A percentile compares a stretch with the other conserved stretches of the same genome.
Evolutionary conservation across 805 yeast species (phyloP).

Genomic region (Saccharomycopsis sp.): DNA sequence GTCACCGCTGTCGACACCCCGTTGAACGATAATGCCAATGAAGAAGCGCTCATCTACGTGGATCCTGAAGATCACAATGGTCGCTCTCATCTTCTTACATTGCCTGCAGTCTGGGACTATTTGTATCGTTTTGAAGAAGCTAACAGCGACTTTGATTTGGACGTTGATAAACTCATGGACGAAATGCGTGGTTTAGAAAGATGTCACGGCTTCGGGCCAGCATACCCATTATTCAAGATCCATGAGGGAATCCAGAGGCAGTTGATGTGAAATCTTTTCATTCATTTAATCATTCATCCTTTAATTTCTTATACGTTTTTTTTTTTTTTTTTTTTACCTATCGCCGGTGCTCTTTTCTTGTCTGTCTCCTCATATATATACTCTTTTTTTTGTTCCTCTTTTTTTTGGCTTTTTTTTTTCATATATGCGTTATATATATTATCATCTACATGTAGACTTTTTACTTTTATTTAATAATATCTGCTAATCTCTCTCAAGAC

Average conservation of each 20-base stretch:
- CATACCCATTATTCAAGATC: conserved; percentile 8
- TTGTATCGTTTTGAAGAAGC: conserved; percentile 40
- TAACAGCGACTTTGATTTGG: conserved; percentile 42
- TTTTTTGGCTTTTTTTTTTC: no score
- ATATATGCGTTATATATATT: no score
- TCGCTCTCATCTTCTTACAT: conserved; percentile 48
- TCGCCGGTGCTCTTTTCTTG: no score
- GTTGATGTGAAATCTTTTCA: not conserved
- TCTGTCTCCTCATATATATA: no score
- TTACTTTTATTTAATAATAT: no score
- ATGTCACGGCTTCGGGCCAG: conserved; percentile 67
- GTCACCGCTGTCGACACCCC: not conserved
- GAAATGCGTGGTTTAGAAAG: conserved; percentile 55
- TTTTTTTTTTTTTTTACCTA: not conserved
- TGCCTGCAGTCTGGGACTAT: conserved; percentile 82
- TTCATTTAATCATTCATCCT: not conserved
- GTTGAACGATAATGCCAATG: not conserved
- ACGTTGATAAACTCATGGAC: conserved; percentile 50
- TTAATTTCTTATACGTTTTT: not conserved
- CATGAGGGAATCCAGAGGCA: conserved; percentile 5
- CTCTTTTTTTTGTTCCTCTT: no score
- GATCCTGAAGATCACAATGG: conserved; percentile 25
- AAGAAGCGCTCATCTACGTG: conserved; percentile 21
- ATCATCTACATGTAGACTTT: no score
- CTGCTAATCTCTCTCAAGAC: no score